Percentiles rank a stretch among this genome's conserved stretches.
phyloP scores from a whole-genome alignment of 2,329 filamentous ascomycete species.

The Ceratocystis destructans region DNA sequence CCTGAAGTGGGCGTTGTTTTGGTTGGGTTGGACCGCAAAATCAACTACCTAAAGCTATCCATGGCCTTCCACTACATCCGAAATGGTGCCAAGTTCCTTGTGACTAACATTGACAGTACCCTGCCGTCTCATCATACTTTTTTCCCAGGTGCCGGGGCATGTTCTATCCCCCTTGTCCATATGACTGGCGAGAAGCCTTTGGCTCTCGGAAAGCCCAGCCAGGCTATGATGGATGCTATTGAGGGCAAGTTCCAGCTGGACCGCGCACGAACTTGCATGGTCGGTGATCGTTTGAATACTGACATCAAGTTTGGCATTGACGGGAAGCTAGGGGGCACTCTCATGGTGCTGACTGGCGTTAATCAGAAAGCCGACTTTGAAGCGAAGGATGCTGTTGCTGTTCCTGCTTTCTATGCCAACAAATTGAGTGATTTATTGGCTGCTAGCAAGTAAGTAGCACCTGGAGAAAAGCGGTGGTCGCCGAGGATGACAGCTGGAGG shows the following conservation, averaged over 20 bases:
- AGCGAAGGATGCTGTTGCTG: conserved; percentile 49
- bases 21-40: conserved; percentile 80
- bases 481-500: not conserved
- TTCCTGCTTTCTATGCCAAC: conserved; percentile 75
- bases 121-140: conserved; percentile 68
- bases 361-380: conserved; percentile 73
- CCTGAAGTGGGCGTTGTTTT: conserved; percentile 82
- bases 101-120: conserved; percentile 86
- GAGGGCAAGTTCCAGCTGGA: conserved; percentile 92
- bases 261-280: conserved; percentile 77
- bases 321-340: conserved; percentile 75
- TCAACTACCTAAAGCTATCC: conserved; percentile 87
- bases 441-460: conserved; percentile 10
- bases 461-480: not conserved
- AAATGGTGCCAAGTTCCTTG: conserved; percentile 71
- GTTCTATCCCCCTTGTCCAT: conserved; percentile 62
- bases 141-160: conserved; percentile 83
- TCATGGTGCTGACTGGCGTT: conserved; percentile 85
- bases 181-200: conserved; percentile 57
- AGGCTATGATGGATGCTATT: conserved; percentile 98
- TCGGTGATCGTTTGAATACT: conserved; percentile 85
- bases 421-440: conserved; percentile 58
- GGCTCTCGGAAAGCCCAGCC: conserved; percentile 82
- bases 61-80: conserved; percentile 76
- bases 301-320: conserved; percentile 94